Evolutionary conservation across 768 basidiomycete species (phyloP).

Genomic region (Asterophora lycoperdoides): DNA sequence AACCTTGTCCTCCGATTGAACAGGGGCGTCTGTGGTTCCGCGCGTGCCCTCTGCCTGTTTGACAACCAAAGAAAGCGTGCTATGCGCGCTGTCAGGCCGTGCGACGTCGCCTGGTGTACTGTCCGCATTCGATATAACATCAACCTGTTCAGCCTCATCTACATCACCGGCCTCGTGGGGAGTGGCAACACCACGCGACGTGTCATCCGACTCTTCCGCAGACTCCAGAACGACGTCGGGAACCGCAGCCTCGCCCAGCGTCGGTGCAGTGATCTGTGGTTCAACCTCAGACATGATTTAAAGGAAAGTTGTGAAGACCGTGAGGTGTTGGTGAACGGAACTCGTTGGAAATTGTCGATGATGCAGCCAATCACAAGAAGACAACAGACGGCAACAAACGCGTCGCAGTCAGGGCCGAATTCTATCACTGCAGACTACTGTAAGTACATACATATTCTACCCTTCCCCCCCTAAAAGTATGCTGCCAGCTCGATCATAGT

Average conservation of each 20-base stretch:
- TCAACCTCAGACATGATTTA: slow-evolving; percentile 27
- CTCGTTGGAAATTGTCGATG: slow-evolving; percentile 1
- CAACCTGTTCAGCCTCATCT: slow-evolving; percentile 19
- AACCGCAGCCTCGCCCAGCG: slow-evolving; percentile 17
- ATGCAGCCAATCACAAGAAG: slow-evolving; percentile 21
- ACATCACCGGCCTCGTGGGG: slow-evolving; percentile 25
- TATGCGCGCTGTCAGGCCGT: slow-evolving; percentile 13
- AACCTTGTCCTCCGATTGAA: slow-evolving; percentile 21
- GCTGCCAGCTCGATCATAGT: slow-evolving; percentile 3
- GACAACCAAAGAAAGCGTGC: slow-evolving; percentile 5
- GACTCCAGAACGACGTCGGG: slow-evolving; percentile 9
- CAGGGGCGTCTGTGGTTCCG: slow-evolving; percentile 13
- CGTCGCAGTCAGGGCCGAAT: slow-evolving; percentile 19
- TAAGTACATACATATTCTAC: background rate
- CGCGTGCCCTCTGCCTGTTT: slow-evolving; percentile 20
- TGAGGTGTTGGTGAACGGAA: slow-evolving; percentile 1
- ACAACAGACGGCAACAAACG: slow-evolving; percentile 32
- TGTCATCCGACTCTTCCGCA: slow-evolving; percentile 18
- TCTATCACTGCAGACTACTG: background rate
- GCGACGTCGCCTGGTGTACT: slow-evolving; percentile 10
- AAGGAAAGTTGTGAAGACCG: slow-evolving; percentile 6
- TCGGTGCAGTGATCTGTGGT: slow-evolving; percentile 14
- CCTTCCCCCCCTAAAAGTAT: background rate
- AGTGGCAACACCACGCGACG: slow-evolving; percentile 10
- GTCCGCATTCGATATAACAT: slow-evolving; percentile 12